Conservation (phyloP, 495 filamentous ascomycete genomes). For the Acidomyces sp. region DNA sequence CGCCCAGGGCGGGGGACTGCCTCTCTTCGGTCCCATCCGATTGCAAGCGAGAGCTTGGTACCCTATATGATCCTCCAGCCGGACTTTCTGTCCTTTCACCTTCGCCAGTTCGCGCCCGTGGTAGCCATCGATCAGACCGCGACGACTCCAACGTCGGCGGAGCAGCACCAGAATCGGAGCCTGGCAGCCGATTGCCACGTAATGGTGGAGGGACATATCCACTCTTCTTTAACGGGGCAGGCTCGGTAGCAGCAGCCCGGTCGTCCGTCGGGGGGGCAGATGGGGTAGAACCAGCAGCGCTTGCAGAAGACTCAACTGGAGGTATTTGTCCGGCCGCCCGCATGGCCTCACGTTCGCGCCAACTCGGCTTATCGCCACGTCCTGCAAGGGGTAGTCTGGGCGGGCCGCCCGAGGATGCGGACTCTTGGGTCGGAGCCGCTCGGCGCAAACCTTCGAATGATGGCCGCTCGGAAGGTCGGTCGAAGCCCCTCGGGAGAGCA, state of each 20-base stretch:
- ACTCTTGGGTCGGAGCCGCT: constrained; percentile 9
- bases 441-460: constrained; percentile 14
- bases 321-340: constrained; percentile 35
- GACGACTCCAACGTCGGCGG: constrained; percentile 10
- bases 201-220: constrained; percentile 29
- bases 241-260: constrained; percentile 18
- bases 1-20: too few relatives aligned
- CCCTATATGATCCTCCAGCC: too few relatives aligned
- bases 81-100: constrained; percentile 10
- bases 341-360: constrained; percentile 75
- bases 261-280: constrained; percentile 21
- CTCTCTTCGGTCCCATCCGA: too few relatives aligned
- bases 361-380: constrained; percentile 48
- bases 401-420: constrained; percentile 33
- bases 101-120: constrained; percentile 6
- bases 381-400: constrained; percentile 55
- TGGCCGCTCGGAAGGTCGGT: constrained; percentile 23
- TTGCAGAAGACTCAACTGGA: constrained; percentile 9
- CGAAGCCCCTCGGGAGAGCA: constrained; percentile 31
- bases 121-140: constrained; percentile 13
- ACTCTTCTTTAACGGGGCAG: constrained; percentile 12
- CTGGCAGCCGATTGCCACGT: constrained; percentile 14
- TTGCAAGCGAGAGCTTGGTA: too few relatives aligned
- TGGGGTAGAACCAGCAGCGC: constrained; percentile 9
- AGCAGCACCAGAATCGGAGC: constrained; percentile 8